Percentiles rank a stretch among this genome's conserved stretches.
Evolutionary conservation across 225 moss, liverwort and hornwort genomes (phyloP).

Genomic region (Ulota crispa): DNA sequence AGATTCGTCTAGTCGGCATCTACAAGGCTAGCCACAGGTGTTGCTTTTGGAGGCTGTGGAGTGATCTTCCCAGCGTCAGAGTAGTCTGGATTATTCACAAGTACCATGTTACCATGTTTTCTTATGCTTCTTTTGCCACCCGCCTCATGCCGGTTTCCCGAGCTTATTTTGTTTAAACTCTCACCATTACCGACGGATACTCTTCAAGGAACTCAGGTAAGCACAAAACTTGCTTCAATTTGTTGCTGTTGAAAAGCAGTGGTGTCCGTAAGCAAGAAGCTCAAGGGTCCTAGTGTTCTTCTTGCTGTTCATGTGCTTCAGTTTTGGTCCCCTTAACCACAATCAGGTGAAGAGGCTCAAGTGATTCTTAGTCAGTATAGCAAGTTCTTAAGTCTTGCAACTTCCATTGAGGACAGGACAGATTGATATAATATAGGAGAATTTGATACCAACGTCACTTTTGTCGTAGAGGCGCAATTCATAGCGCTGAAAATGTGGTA

Average conservation of each 20-base stretch:
- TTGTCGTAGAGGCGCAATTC: background rate
- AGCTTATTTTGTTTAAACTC: background rate
- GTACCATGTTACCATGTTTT: background rate
- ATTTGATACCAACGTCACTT: background rate
- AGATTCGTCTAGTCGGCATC: background rate
- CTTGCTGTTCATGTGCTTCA: background rate
- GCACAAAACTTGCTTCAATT: background rate
- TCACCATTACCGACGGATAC: background rate
- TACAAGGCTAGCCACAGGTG: background rate
- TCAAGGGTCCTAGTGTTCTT: background rate
- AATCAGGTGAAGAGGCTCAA: background rate
- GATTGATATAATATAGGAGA: background rate
- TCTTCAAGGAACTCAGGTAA: background rate
- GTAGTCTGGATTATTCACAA: background rate
- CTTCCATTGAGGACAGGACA: background rate
- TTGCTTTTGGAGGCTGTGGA: background rate
- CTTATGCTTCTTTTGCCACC: background rate
- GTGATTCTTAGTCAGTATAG: background rate
- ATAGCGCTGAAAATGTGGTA: background rate
- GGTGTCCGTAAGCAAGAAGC: too few relatives aligned
- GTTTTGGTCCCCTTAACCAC: background rate
- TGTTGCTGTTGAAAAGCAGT: background rate
- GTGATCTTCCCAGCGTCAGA: background rate
- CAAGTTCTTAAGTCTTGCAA: background rate
- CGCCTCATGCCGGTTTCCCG: background rate